Conservation (phyloP, 352 stramenopile species). For the Phytophthora rubi region DNA sequence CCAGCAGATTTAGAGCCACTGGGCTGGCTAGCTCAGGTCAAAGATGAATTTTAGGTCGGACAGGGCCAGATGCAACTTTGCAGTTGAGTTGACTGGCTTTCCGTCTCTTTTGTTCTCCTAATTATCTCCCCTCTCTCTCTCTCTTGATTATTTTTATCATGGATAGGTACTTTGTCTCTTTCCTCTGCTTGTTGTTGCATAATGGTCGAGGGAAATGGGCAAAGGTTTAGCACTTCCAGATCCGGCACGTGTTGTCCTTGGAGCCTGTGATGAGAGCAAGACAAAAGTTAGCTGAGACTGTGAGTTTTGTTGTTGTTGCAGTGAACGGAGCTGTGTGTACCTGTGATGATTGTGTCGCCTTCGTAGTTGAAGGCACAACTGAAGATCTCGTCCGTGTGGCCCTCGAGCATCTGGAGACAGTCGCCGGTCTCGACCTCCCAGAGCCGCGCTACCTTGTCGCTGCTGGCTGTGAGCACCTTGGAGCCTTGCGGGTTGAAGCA, state of each 20-base stretch:
- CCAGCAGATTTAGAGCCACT: neutral
- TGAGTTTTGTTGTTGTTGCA: neutral
- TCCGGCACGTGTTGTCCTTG: conserved; percentile 88
- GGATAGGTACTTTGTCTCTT: conserved; percentile 3
- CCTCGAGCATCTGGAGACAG: conserved; percentile 94
- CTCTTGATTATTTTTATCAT: conserved; percentile 12
- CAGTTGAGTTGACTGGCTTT: neutral
- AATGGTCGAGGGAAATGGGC: neutral
- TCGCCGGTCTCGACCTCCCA: conserved; percentile 96
- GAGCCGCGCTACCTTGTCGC: conserved; percentile 93
- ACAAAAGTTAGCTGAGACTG: conserved; percentile 3
- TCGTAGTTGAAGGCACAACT: conserved; percentile 97
- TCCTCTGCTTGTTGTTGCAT: neutral
- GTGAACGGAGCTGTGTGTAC: conserved; percentile 48
- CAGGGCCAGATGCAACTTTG: conserved; percentile 3
- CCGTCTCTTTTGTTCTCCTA: conserved; percentile 29
- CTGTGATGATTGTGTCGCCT: conserved; percentile 97
- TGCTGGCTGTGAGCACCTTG: conserved; percentile 94
- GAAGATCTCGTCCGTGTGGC: conserved; percentile 98
- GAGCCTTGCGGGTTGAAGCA: conserved; percentile 96
- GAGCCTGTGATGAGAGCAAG: conserved; percentile 47
- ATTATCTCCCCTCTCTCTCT: conserved; percentile 3
- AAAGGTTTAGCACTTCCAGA: conserved; percentile 75
- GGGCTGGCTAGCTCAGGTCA: neutral
- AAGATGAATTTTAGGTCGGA: conserved; percentile 28